A percentile compares a stretch with the other conserved stretches of the same genome.
These are phyloP conservation scores for Ulota crispa DNA, from an alignment of 225 moss, liverwort and hornwort genomes.

Conservation along the genomic window DNA sequence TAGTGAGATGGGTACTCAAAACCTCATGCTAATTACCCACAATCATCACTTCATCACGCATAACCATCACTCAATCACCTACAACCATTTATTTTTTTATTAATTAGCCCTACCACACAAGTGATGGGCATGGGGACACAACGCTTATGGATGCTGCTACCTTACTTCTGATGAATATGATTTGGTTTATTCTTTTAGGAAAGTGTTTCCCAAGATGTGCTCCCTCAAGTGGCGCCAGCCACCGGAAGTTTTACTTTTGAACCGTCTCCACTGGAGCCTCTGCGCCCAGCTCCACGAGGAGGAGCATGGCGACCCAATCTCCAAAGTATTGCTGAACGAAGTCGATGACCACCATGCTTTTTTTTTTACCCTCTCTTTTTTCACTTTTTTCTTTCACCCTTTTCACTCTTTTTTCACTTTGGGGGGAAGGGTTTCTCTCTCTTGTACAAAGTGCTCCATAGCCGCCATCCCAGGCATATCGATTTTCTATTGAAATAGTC, in stretches of 20 bases:
- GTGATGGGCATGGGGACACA: too few species aligned
- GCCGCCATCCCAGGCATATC: background rate
- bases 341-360: slow-evolving; percentile 16
- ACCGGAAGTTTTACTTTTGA: background rate
- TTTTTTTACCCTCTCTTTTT: too few species aligned
- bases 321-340: slow-evolving; percentile 49
- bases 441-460: slow-evolving; percentile 29
- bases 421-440: too few species aligned
- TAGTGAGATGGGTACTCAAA: too few species aligned
- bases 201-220: background rate
- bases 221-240: background rate
- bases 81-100: too few species aligned
- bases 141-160: too few species aligned
- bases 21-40: too few species aligned
- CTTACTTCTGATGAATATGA: background rate
- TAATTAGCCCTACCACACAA: too few species aligned
- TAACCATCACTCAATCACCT: too few species aligned
- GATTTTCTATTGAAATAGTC: background rate
- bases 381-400: too few species aligned
- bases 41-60: too few species aligned
- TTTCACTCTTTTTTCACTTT: too few species aligned
- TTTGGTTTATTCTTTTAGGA: slow-evolving; percentile 9
- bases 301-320: slow-evolving; percentile 50
- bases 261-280: slow-evolving; percentile 26
- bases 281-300: slow-evolving; percentile 31